Conservation (phyloP, 345 rosid genomes). For the Moricandia arvensis region DNA sequence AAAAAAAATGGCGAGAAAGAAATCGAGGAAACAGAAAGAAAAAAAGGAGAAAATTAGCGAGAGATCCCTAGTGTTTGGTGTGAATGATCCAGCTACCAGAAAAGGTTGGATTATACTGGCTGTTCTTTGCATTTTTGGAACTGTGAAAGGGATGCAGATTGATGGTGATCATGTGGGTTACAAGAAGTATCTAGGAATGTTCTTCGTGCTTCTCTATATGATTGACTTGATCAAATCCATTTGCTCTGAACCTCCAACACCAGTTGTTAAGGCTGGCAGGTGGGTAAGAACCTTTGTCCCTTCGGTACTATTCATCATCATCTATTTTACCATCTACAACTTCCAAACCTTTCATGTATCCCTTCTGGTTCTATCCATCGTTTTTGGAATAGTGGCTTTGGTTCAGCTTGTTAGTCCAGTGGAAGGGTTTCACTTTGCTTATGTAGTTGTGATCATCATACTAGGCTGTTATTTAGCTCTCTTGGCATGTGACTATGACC, state of each 20-base stretch:
- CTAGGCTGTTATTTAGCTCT: too few species aligned
- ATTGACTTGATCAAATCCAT: background rate
- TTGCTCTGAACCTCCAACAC: background rate
- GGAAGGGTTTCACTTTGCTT: too few species aligned
- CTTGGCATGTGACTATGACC: too few species aligned
- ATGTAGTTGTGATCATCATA: too few species aligned
- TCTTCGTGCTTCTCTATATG: background rate
- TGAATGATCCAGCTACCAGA: background rate
- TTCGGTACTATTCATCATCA: too few species aligned
- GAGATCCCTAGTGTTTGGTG: background rate
- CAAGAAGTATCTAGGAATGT: background rate
- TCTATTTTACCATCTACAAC: too few species aligned
- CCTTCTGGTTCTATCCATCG: too few species aligned
- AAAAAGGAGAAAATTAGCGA: background rate
- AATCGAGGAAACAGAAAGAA: background rate
- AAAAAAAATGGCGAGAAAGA: background rate
- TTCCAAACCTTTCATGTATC: too few species aligned
- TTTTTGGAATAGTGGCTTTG: too few species aligned
- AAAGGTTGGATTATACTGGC: background rate
- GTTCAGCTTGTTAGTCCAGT: too few species aligned
- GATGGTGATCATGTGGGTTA: background rate
- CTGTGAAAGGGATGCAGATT: background rate
- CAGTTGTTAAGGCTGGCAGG: too few species aligned
- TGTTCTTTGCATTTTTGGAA: background rate
- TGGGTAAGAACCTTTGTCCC: too few species aligned